phyloP scores from a whole-genome alignment of 306 rosid species.

The Ceratonia siliqua region DNA sequence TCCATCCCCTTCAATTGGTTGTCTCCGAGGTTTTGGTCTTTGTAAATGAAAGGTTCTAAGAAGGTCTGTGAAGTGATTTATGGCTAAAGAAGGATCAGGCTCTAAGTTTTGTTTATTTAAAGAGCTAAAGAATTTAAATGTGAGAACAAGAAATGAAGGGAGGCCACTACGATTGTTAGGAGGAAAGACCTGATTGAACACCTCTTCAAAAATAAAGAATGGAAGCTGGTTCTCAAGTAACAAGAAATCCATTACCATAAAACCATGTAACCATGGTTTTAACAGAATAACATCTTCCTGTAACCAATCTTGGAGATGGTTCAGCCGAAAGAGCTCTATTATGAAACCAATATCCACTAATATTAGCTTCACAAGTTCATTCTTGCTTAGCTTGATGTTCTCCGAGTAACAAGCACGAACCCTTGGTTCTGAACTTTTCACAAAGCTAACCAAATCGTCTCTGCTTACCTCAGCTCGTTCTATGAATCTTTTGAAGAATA shows the following conservation, averaged over 20 bases:
- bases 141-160: not conserved
- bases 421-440: not conserved
- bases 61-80: constrained; percentile 9
- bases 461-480: too few relatives aligned
- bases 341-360: not conserved
- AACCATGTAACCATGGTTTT: not conserved
- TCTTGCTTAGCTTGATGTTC: not conserved
- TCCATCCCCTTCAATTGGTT: too few relatives aligned
- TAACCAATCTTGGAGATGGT: too few relatives aligned
- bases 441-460: too few relatives aligned
- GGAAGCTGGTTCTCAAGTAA: constrained; percentile 29
- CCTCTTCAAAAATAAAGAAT: not conserved
- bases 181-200: not conserved
- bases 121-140: not conserved
- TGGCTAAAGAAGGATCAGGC: not conserved
- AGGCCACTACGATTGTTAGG: not conserved
- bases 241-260: not conserved
- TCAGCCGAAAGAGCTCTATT: not conserved
- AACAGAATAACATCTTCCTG: too few relatives aligned
- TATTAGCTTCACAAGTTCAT: not conserved
- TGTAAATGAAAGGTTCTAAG: not conserved
- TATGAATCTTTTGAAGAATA: too few relatives aligned
- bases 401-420: not conserved
- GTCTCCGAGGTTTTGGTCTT: not conserved
- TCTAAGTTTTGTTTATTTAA: not conserved